phyloP scores from a whole-genome alignment of 495 filamentous ascomycete genomes.

The Penicillium riverlandense region DNA sequence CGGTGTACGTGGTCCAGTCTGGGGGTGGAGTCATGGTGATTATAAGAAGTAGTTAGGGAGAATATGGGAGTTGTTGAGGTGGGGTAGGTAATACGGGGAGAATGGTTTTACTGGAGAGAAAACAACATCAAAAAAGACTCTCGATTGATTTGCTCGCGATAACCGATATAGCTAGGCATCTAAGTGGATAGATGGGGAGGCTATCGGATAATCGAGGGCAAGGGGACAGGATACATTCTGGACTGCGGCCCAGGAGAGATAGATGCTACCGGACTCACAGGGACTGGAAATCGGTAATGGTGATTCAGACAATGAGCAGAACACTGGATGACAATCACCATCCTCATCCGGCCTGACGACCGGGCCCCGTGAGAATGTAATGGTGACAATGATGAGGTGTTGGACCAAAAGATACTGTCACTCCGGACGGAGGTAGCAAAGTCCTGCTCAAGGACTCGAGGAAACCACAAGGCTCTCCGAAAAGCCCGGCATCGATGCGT shows the following conservation, averaged over 20 bases:
- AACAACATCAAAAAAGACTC: constrained; percentile 1
- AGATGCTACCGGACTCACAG: constrained; percentile 1
- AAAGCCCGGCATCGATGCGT: background rate
- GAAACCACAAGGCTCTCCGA: background rate
- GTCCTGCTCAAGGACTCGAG: constrained; percentile 3
- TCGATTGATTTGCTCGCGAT: constrained; percentile 5
- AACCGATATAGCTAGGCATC: constrained; percentile 3
- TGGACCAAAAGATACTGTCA: constrained; percentile 2
- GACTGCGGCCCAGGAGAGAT: constrained; percentile 9
- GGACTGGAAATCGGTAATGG: constrained; percentile 6
- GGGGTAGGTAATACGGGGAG: background rate
- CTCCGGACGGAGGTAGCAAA: constrained; percentile 1
- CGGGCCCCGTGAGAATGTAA: constrained; percentile 3
- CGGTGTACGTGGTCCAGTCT: constrained; percentile 1
- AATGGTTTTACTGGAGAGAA: no score
- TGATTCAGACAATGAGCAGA: constrained; percentile 2
- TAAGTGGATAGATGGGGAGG: background rate
- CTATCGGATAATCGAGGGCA: constrained; percentile 6
- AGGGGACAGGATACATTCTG: constrained; percentile 4
- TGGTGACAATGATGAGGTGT: constrained; percentile 6
- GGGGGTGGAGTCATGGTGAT: background rate
- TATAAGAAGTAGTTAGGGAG: background rate
- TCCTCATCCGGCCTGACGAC: constrained; percentile 1
- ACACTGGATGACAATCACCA: constrained; percentile 2
- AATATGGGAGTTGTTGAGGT: background rate